Conservation (phyloP, 208 protist genomes). For the Acanthamoeba lenticulata region DNA sequence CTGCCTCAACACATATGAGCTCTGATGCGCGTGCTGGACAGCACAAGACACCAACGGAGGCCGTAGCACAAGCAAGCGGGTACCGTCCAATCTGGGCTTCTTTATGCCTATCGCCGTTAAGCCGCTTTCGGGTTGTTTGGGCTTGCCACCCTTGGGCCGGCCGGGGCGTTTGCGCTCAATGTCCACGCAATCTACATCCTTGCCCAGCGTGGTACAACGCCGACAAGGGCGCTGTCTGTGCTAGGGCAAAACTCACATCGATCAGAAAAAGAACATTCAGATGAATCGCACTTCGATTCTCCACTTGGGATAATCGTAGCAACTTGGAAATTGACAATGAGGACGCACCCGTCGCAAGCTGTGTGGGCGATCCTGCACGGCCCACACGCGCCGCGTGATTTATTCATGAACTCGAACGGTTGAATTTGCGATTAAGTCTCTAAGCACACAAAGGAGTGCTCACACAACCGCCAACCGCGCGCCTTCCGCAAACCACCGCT, state of each 20-base stretch:
- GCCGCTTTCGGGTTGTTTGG: neutral
- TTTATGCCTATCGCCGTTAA: neutral
- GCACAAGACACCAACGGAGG: neutral
- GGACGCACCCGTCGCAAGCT: neutral
- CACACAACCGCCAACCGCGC: neutral
- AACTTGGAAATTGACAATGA: neutral
- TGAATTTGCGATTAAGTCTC: neutral
- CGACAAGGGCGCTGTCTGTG: constrained; percentile 18
- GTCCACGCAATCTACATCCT: constrained; percentile 31
- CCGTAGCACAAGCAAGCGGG: neutral
- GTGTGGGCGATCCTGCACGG: constrained; percentile 14
- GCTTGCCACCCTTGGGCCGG: neutral
- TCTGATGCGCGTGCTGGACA: neutral
- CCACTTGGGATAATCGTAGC: too few relatives aligned
- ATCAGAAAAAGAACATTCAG: neutral
- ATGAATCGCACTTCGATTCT: neutral
- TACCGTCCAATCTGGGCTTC: neutral
- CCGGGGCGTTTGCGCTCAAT: constrained; percentile 23
- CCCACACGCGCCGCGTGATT: constrained; percentile 3
- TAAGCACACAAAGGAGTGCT: neutral
- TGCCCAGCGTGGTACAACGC: neutral
- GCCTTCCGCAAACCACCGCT: too few relatives aligned
- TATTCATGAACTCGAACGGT: neutral
- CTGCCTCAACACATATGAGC: too few relatives aligned
- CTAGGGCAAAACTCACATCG: neutral